phyloP scores from a whole-genome alignment of 2,329 filamentous ascomycete species.

The Clarireedia paspali region DNA sequence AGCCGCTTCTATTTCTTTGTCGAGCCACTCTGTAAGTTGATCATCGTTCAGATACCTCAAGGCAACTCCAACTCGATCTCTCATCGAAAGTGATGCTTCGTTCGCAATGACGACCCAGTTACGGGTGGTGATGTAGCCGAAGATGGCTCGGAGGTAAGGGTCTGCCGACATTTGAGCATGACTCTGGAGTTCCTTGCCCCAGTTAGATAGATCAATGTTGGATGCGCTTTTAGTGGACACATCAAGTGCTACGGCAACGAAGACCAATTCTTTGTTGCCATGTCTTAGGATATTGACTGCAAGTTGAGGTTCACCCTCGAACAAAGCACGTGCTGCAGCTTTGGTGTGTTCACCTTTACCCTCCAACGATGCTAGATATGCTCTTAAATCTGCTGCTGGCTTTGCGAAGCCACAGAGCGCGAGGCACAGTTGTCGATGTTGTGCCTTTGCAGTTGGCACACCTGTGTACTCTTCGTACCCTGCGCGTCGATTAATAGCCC shows the following conservation, averaged over 20 bases:
- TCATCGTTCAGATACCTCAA: constrained; percentile 57
- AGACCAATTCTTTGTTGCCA: constrained; percentile 60
- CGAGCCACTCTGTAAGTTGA: constrained; percentile 59
- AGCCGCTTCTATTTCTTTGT: constrained; percentile 53
- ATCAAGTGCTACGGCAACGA: constrained; percentile 60
- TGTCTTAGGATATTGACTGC: constrained; percentile 64
- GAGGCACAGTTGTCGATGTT: constrained; percentile 68
- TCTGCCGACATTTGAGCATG: constrained; percentile 49
- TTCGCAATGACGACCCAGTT: constrained; percentile 69
- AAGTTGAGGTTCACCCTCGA: constrained; percentile 60
- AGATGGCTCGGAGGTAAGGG: constrained; percentile 72
- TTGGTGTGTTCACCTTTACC: constrained; percentile 55
- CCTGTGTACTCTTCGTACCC: constrained; percentile 57
- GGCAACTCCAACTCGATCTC: constrained; percentile 68
- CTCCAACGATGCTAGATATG: constrained; percentile 38
- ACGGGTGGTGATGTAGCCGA: constrained; percentile 67
- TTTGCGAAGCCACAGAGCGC: constrained; percentile 68
- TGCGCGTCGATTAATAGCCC: constrained; percentile 54
- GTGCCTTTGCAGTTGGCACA: constrained; percentile 53
- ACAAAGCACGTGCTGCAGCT: constrained; percentile 68
- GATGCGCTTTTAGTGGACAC: constrained; percentile 47
- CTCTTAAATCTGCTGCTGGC: constrained; percentile 39
- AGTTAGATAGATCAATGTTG: constrained; percentile 28
- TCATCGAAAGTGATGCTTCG: constrained; percentile 64
- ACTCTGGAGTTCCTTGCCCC: constrained; percentile 23